These are phyloP conservation scores for Hyphopichia burtonii DNA, from an alignment of 1,139 yeast genomes.

Conservation along the genomic window DNA sequence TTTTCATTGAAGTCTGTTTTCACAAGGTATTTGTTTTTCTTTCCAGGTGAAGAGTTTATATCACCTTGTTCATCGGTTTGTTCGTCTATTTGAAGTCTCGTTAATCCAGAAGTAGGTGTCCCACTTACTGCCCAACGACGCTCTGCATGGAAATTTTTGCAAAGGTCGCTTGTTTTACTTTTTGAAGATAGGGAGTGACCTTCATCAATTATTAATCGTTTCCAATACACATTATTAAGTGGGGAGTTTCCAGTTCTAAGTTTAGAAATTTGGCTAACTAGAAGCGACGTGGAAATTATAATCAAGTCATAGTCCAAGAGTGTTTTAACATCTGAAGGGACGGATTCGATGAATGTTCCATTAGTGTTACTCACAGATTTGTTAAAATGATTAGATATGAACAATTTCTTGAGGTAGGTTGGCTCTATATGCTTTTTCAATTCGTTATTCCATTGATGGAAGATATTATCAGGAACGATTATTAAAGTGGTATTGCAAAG, in stretches of 20 bases:
- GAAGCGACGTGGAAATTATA: conserved; percentile 47
- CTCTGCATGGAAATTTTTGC: conserved; percentile 52
- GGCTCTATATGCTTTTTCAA: conserved; percentile 51
- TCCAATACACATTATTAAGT: conserved; percentile 55
- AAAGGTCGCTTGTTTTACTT: conserved; percentile 49
- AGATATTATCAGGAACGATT: conserved; percentile 64
- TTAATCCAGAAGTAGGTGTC: conserved; percentile 71
- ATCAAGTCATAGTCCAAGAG: conserved; percentile 51
- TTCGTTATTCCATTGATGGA: conserved; percentile 66
- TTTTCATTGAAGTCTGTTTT: conserved; percentile 34
- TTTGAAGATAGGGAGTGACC: conserved; percentile 64
- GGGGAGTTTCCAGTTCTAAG: conserved; percentile 25
- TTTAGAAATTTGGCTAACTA: conserved; percentile 37
- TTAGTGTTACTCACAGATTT: conserved; percentile 17
- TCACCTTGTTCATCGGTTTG: conserved; percentile 19
- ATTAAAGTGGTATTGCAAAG: conserved; percentile 57
- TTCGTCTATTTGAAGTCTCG: conserved; percentile 55
- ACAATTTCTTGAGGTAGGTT: conserved; percentile 33
- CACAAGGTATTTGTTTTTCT: conserved; percentile 38
- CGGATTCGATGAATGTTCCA: conserved; percentile 4
- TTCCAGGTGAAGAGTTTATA: conserved; percentile 13
- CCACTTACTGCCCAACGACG: conserved; percentile 75
- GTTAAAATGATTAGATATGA: conserved; percentile 33
- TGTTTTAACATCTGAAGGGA: conserved; percentile 28
- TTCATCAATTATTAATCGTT: conserved; percentile 69